Evolutionary conservation across 2,329 filamentous ascomycete genomes (phyloP), one percentile per base, ranked within the genome.

Genomic region (Orbilia ellipsospora): DNA sequence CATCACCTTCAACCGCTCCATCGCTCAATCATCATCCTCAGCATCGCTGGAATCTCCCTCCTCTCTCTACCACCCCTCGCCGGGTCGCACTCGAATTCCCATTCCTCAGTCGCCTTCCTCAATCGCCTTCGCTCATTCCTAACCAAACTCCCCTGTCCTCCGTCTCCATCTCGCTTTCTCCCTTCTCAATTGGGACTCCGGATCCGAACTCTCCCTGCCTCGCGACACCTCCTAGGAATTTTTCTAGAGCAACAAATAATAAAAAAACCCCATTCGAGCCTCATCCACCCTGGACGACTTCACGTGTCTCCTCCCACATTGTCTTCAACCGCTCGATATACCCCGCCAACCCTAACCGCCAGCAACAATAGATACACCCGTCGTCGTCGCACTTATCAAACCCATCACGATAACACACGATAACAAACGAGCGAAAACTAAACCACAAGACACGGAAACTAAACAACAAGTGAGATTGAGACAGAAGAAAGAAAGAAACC

Each of bases 151-250:
- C 23, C 10, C 23, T 52, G 48, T 12, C 18, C 48, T 42, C 42
- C n/a, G n/a, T 40, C 36, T 40, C 52, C 28, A 44, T 20, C 48
- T 52, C 16, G 48, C 12, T 23, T n/a, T 23, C 20, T 18, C 48
- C 36, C 15, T 74, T 62, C 42, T 42, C 31, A 36, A 44, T 56
- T 63, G 66, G 57, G 66, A 51, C 50, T 56, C 59, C 20, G 18
- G 51, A 63, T 67, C 70, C 59, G 59, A 64, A 67, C 57, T 68
- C 63, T 48, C 63, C 70, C 64, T 74, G 56, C 70, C 69, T 66
- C 70, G 70, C 63, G 57, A 65, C 52, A 67, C 50, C 61, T 52
- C 51, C 68, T 42, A 66, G 52, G 40, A 67, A 59, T 51, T 40
- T 59, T 59, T 45, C 55, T 18, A 59, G 55, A 60, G 55, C 40